Conservation (phyloP, 2,329 filamentous ascomycete species). For the Claviceps arundinis region DNA sequence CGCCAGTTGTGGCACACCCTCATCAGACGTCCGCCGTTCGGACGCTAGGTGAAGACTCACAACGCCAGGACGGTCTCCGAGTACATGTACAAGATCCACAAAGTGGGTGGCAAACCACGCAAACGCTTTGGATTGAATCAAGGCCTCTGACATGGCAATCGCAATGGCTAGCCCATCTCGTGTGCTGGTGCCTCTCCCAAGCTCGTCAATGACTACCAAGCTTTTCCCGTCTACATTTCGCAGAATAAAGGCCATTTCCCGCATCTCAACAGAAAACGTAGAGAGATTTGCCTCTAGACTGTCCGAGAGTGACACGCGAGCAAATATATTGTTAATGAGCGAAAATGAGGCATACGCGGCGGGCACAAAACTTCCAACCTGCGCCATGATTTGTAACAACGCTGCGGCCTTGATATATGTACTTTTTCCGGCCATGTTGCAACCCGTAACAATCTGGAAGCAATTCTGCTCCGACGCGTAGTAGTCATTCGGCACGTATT, state of each 20-base stretch:
- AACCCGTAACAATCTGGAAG: slow-evolving; percentile 89
- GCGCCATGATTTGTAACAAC: slow-evolving; percentile 81
- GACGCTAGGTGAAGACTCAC: slow-evolving; percentile 72
- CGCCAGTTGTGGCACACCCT: slow-evolving; percentile 48
- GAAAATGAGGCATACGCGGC: slow-evolving; percentile 73
- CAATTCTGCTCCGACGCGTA: slow-evolving; percentile 69
- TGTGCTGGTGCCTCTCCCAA: slow-evolving; percentile 82
- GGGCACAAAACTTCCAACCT: slow-evolving; percentile 83
- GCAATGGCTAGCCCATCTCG: slow-evolving; percentile 82
- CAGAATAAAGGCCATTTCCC: slow-evolving; percentile 87
- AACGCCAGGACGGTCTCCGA: slow-evolving; percentile 64
- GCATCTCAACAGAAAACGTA: slow-evolving; percentile 89
- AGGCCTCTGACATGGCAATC: slow-evolving; percentile 74
- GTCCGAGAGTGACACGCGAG: slow-evolving; percentile 75
- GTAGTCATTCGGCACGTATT: slow-evolving; percentile 79
- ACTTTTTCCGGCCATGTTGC: slow-evolving; percentile 97
- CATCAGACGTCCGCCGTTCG: slow-evolving; percentile 38
- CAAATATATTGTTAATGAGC: slow-evolving; percentile 72
- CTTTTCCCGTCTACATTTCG: slow-evolving; percentile 65
- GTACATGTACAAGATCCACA: slow-evolving; percentile 61
- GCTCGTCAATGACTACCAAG: slow-evolving; percentile 77
- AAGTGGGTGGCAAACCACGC: slow-evolving; percentile 97
- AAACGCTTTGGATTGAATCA: slow-evolving; percentile 64
- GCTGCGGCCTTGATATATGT: slow-evolving; percentile 85
- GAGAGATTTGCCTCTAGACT: slow-evolving; percentile 83